Evolutionary conservation across 1,284 basidiomycete species (phyloP).

Genomic region (Puccinia hordei): DNA sequence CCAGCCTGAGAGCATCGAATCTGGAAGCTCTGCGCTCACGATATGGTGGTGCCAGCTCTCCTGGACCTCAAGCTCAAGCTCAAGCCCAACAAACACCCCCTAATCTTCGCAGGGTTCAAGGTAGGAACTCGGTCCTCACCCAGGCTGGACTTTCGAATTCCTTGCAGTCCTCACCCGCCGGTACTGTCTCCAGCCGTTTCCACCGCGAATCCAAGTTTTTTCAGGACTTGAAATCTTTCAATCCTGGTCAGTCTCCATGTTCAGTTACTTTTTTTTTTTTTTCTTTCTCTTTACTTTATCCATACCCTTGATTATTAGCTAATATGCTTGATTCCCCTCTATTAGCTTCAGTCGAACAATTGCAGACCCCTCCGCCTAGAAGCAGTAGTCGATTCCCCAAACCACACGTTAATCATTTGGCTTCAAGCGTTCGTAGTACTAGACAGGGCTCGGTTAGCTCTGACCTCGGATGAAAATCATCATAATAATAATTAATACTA

Average conservation of each 20-base stretch:
- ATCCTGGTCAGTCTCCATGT: conserved; percentile 17
- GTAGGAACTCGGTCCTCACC: conserved; percentile 6
- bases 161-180: conserved; percentile 29
- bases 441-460: background rate
- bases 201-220: conserved; percentile 30
- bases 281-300: background rate
- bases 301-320: too few relatives aligned
- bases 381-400: conserved; percentile 21
- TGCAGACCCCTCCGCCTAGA: conserved; percentile 33
- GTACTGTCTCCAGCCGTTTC: conserved; percentile 39
- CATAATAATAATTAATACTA: too few relatives aligned
- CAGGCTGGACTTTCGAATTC: background rate
- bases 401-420: background rate
- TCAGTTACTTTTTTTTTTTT: background rate
- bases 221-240: conserved; percentile 35
- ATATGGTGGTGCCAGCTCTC: conserved; percentile 40
- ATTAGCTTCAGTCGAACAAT: conserved; percentile 34
- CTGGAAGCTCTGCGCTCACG: conserved; percentile 34
- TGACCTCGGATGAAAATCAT: background rate
- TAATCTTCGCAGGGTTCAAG: background rate
- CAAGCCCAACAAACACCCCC: conserved; percentile 24
- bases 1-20: conserved; percentile 43
- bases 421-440: conserved; percentile 24
- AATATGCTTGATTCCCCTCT: too few relatives aligned
- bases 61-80: conserved; percentile 35